Conservation (phyloP, 2,329 filamentous ascomycete genomes). For the Dothideomycetes sp. region DNA sequence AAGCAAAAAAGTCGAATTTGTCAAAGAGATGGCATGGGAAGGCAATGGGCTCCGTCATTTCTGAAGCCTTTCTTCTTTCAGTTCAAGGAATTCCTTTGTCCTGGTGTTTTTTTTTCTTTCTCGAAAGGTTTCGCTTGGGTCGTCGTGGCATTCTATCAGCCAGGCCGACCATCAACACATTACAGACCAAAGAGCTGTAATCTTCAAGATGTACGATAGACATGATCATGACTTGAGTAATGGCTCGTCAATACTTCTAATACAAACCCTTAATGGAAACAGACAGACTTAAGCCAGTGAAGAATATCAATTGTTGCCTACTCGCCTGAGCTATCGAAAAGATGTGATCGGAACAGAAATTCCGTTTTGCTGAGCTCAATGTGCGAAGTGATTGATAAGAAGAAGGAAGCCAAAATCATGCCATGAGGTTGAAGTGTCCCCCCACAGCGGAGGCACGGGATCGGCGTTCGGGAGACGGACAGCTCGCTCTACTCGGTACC, state of each 20-base stretch:
- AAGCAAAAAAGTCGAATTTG: not conserved
- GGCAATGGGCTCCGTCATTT: not conserved
- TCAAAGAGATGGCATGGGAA: not conserved
- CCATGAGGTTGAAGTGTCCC: not conserved
- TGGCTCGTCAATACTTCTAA: not conserved
- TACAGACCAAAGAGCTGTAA: not conserved
- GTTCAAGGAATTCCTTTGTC: not conserved
- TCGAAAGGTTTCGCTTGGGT: not conserved
- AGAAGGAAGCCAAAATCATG: not conserved
- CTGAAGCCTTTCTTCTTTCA: not conserved
- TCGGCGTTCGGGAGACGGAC: not conserved
- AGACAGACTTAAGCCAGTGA: not conserved
- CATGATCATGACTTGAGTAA: not conserved
- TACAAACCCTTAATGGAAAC: not conserved
- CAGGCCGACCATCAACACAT: not conserved
- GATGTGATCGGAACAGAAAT: too few species aligned
- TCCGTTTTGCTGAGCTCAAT: too few species aligned
- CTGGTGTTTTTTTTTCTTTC: not conserved
- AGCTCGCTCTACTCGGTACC: not conserved
- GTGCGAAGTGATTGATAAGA: too few species aligned
- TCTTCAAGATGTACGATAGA: too few species aligned
- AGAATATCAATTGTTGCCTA: too few species aligned
- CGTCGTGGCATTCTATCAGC: not conserved
- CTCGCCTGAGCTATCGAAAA: too few species aligned
- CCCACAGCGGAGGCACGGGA: too few species aligned